Evolutionary conservation across 2,329 filamentous ascomycete species (phyloP), one percentile per base, ranked within the genome.

Genomic region (Cercospora zeina): DNA sequence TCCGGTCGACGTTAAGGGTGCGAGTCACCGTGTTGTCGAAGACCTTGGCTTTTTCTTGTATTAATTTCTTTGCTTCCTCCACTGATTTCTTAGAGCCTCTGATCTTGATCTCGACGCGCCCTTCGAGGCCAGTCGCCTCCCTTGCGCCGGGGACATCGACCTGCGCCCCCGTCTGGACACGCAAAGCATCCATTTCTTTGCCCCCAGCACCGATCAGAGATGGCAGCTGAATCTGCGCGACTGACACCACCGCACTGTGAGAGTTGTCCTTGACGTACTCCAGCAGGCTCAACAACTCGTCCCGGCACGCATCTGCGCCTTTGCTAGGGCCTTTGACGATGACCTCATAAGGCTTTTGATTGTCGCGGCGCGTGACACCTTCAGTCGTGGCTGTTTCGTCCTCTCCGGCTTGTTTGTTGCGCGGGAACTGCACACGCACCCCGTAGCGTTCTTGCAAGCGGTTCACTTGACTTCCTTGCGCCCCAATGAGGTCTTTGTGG

Each of bases 391-490:
- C 85, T 62, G 87, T 84, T 61, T 96, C 91, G 63, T 95, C 90
- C 63, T 84, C 76, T 54, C 74, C 75, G 57, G 71, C 71, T 55
- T 73, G 70, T 45, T 76, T 78, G 54, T 83, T 80, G 74, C 92
- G 90, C 42, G 95, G 95, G 82, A 99, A 99, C 79, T 97, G 93
- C 70, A 99, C 95, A 66, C 93, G 87, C 45, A 99, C 95, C 73
- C 89, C 89, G 82, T 99, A 97, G 51, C 93, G 89, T 60, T 88
- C 91, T 78, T 99, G 93, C 24, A 99, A 85, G 68, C 90, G 89
- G 79, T 95, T 95, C 73, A 99, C 93, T 74, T 96, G 90, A 72
- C 83, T 86, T 63, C 95, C 95, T 71, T 90, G 88, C 19, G 90
- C 85, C 54, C 95, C 95, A 70, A 99, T 99, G 59, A 99, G 83